Evolutionary conservation across 2,329 filamentous ascomycete genomes (phyloP).

Genomic region (Thielaviopsis musarum): DNA sequence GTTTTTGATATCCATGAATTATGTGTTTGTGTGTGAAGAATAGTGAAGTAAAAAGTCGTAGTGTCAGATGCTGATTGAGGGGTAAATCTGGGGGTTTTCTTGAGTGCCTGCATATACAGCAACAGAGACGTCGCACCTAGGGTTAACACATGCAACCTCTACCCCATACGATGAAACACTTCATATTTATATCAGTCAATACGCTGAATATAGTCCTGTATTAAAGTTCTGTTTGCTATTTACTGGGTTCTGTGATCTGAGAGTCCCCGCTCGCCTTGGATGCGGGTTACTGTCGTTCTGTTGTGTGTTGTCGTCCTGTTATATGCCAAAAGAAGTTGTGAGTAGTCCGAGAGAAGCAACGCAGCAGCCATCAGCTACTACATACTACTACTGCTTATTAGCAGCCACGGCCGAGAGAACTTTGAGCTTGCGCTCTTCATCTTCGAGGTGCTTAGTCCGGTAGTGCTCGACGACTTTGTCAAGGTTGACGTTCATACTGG

Average conservation of each 20-base stretch:
- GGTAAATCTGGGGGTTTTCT: background rate
- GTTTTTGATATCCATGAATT: background rate
- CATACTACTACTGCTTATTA: background rate
- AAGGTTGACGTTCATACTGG: conserved; percentile 24
- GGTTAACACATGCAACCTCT: background rate
- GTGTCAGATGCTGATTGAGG: background rate
- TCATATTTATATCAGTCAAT: background rate
- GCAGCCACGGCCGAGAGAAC: conserved; percentile 26
- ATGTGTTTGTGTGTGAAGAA: background rate
- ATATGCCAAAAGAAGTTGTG: background rate
- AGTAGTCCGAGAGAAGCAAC: background rate
- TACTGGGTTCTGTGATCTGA: background rate
- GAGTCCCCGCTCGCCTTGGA: background rate
- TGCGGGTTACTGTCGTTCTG: background rate
- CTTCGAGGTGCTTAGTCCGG: conserved; percentile 33
- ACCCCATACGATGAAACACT: background rate
- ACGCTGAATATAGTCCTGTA: background rate
- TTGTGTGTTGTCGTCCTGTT: background rate
- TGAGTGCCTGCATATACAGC: background rate
- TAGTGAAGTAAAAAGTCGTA: background rate
- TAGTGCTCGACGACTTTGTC: conserved; percentile 42
- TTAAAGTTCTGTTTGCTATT: background rate
- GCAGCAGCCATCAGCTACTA: no score
- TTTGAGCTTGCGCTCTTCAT: conserved; percentile 37
- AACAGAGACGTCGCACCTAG: background rate